Conservation (phyloP, 2,329 filamentous ascomycete genomes). For the Colletotrichum sp. region DNA sequence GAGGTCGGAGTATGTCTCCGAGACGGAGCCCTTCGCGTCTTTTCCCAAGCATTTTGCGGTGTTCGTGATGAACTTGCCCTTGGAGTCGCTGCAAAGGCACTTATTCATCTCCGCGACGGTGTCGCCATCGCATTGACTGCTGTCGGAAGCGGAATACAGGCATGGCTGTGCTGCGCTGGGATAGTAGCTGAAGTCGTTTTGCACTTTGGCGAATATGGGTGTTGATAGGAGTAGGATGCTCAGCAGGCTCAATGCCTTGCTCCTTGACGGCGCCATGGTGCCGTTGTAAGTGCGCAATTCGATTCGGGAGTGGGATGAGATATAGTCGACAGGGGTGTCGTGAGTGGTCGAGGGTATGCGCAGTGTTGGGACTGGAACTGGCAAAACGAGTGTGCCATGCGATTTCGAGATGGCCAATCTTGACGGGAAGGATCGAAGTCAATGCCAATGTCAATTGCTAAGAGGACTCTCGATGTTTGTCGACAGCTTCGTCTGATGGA, state of each 20-base stretch:
- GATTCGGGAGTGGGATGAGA: accelerated
- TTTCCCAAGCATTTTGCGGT: conserved; percentile 51
- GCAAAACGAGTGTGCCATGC: background rate
- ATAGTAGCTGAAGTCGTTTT: conserved; percentile 49
- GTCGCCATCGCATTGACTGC: conserved; percentile 44
- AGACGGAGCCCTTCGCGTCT: conserved; percentile 38
- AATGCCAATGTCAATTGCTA: accelerated
- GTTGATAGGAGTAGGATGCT: conserved; percentile 27
- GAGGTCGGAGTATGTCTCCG: conserved; percentile 49
- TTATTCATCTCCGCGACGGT: conserved; percentile 46
- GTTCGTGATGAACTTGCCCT: conserved; percentile 51
- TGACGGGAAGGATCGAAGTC: background rate
- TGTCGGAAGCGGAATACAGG: conserved; percentile 43
- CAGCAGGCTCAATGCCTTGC: conserved; percentile 20
- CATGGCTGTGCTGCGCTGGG: conserved; percentile 46
- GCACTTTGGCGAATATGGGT: conserved; percentile 26
- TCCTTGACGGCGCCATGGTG: conserved; percentile 6
- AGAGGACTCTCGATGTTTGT: background rate
- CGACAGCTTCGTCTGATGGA: background rate
- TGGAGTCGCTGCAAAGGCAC: conserved; percentile 54
- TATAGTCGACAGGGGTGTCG: background rate
- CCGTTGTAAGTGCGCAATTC: background rate
- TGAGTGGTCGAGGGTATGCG: background rate
- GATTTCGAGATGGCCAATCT: background rate
- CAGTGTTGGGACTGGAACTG: background rate